Evolutionary conservation across 345 rosid species (phyloP), one percentile per base, ranked within the genome.

Genomic region (Linum usitatissimum): DNA sequence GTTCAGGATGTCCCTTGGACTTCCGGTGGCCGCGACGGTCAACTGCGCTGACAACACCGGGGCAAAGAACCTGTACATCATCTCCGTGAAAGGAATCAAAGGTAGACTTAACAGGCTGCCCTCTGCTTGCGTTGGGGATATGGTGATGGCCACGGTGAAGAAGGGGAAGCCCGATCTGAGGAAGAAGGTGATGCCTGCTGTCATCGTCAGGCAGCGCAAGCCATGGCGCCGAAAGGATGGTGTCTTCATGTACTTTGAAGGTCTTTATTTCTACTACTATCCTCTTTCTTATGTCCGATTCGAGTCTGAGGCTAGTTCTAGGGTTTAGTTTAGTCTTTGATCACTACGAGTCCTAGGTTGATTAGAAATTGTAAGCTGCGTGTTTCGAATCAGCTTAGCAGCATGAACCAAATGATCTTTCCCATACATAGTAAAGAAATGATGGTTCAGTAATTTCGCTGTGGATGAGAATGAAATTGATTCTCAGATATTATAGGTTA

Each of bases 181-280:
- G 60, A 73, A 73, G 70, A 73, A 68, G 67, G 76, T 73, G 12
- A 68, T 73, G 76, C 70, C 76, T 0, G 76, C 76, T 30, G 76
- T 68, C 53, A 64, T 74, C 9, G 74, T 70, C 19, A 53, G 78
- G 53, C 74, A 74, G 74, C 71, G 74, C 31, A 74, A 70, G 66
- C 74, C 74, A 1, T 73, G 76, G 76, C 73, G 76, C 62, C 12
- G 73, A 73, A 73, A 73, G 76, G 59, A 55, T 19, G 59, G 59
- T 55, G 59, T 55, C 59, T 55, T 55, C 59, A 55, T 55, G 59
- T 55, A 55, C 59, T 55, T 55, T 12, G 59, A 55, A 55, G 59
- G 30, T 55, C 12, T 18, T 7, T 18, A 67, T 59, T 19, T 61
- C 13, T 23, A 23, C 28, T 23, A 23, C 28, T 23, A 23, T 23